phyloP scores from a whole-genome alignment of 345 rosid genomes.

The Eutrema heterophyllum region DNA sequence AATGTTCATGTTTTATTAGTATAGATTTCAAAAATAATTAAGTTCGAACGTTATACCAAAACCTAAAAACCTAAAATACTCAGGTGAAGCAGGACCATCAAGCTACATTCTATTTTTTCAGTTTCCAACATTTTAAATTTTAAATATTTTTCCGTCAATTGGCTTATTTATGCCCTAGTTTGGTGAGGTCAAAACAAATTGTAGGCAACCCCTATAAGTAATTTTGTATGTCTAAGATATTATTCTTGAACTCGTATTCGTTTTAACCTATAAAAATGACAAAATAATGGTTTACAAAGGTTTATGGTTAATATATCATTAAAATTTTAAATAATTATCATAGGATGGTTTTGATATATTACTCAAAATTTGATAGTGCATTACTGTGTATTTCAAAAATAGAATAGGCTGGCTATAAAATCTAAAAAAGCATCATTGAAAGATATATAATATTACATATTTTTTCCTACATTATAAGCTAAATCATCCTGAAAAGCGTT shows the following conservation, averaged over 20 bases:
- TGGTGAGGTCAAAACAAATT: neutral
- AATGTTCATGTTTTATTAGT: no score
- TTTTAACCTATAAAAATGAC: neutral
- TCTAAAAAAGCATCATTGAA: neutral
- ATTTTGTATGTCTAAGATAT: neutral
- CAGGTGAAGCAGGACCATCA: constrained; percentile 27
- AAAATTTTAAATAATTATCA: neutral
- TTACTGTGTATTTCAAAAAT: neutral
- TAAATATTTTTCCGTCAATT: neutral
- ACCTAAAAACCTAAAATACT: no score
- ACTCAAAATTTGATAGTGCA: neutral
- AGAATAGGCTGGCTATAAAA: neutral
- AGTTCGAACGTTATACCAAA: no score
- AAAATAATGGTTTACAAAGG: neutral
- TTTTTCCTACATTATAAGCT: neutral
- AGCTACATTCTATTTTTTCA: constrained; percentile 22
- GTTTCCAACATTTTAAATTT: constrained; percentile 11
- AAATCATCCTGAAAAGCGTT: no score
- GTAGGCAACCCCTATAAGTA: neutral
- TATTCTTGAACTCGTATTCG: neutral
- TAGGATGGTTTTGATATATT: neutral
- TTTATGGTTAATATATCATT: neutral
- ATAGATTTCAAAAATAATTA: no score
- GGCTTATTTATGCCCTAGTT: neutral
- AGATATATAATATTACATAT: neutral